These are phyloP conservation scores for Pyrenula massariospora DNA, from an alignment of 495 filamentous ascomycete species.

Conservation along the genomic window DNA sequence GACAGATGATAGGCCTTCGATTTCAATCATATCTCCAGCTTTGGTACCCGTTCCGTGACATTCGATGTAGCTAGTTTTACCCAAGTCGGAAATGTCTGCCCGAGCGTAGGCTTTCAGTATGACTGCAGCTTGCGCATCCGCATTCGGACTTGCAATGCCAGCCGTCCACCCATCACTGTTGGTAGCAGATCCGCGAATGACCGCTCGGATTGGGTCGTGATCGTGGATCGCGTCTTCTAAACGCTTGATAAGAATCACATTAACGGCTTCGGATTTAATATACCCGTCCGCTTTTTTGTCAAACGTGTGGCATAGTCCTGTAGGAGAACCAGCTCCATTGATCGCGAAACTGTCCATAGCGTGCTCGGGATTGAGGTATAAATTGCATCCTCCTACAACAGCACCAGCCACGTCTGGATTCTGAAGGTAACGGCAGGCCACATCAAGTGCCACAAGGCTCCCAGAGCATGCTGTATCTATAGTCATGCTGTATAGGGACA, in stretches of 20 bases:
- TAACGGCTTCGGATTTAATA: constrained; percentile 41
- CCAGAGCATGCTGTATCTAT: constrained; percentile 21
- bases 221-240: constrained; percentile 43
- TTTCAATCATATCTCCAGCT: constrained; percentile 21
- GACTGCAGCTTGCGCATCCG: constrained; percentile 16
- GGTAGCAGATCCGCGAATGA: constrained; percentile 44
- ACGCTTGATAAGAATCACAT: constrained; percentile 46
- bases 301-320: constrained; percentile 26
- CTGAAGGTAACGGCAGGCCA: constrained; percentile 14
- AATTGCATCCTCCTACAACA: constrained; percentile 37
- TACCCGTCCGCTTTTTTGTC: constrained; percentile 29
- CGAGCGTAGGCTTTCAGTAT: constrained; percentile 20
- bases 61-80: constrained; percentile 30
- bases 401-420: constrained; percentile 19
- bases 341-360: neutral
- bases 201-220: constrained; percentile 45
- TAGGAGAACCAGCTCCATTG: constrained; percentile 12
- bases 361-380: constrained; percentile 10
- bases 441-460: constrained; percentile 15
- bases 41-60: constrained; percentile 40
- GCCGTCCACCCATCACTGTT: constrained; percentile 31
- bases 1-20: constrained; percentile 9
- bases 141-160: constrained; percentile 21
- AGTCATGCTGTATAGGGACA: constrained; percentile 10
- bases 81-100: constrained; percentile 16